Evolutionary conservation across 2,329 filamentous ascomycete genomes (phyloP).

Genomic region (Torrubiella hemipterigena): DNA sequence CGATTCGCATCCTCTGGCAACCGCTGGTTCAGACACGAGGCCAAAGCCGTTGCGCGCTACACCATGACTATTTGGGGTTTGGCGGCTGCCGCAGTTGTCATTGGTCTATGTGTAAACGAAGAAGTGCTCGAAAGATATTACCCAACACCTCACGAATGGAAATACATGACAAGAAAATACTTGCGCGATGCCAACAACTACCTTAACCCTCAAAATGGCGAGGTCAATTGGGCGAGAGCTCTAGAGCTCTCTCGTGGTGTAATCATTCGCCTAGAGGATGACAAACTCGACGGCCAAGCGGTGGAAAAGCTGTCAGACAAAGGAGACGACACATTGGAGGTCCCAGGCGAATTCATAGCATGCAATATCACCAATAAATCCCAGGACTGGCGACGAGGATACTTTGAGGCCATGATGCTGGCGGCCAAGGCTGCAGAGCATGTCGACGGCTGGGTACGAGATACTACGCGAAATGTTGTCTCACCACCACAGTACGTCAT

Average conservation of each 20-base stretch:
- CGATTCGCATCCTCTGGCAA: conserved; percentile 71
- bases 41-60: conserved; percentile 58
- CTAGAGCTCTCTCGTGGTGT: conserved; percentile 48
- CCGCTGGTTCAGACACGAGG: conserved; percentile 57
- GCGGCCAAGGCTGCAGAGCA: conserved; percentile 68
- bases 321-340: conserved; percentile 57
- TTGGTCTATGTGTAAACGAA: conserved; percentile 55
- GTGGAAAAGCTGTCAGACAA: conserved; percentile 42
- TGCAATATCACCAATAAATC: conserved; percentile 64
- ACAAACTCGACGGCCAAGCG: conserved; percentile 53
- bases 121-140: conserved; percentile 64
- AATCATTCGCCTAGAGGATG: conserved; percentile 58
- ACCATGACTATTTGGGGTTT: conserved; percentile 54
- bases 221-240: conserved; percentile 56
- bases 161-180: conserved; percentile 54
- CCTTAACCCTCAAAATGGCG: conserved; percentile 37
- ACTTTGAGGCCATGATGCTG: conserved; percentile 72
- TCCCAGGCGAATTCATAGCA: conserved; percentile 49
- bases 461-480: conserved; percentile 51
- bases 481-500: conserved; percentile 65
- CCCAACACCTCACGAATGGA: conserved; percentile 78
- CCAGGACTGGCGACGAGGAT: conserved; percentile 76
- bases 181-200: conserved; percentile 53
- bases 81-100: conserved; percentile 44
- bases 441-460: conserved; percentile 66